Percentiles rank a stretch among this genome's conserved stretches.
Evolutionary conservation across 176 grass and related monocot species (phyloP).

Genomic region (Musa schizocarpa): DNA sequence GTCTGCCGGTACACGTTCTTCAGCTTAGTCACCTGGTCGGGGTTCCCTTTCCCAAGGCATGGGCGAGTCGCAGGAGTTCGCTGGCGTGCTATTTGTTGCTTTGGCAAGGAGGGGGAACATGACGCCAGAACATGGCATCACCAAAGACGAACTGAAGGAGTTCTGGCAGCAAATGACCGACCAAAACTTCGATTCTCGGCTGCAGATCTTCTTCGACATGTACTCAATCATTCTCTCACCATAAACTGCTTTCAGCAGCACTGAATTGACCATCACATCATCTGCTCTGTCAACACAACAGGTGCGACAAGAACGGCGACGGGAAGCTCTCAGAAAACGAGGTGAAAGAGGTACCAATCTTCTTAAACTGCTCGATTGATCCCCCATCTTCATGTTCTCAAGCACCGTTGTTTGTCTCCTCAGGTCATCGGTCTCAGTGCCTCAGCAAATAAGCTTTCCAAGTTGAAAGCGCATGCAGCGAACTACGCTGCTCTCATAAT

Average conservation of each 20-base stretch:
- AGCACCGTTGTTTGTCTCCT: not conserved
- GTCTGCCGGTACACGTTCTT: not conserved
- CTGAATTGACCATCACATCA: not conserved
- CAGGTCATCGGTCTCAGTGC: slow-evolving; percentile 93
- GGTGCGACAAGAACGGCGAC: slow-evolving; percentile 99
- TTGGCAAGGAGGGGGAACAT: slow-evolving; percentile 59
- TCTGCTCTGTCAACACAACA: slow-evolving; percentile 16
- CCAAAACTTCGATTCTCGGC: slow-evolving; percentile 92
- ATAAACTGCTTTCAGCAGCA: not conserved
- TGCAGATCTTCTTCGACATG: slow-evolving; percentile 99
- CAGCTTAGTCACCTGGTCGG: too few relatives aligned
- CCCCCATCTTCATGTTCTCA: not conserved
- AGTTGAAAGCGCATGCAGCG: slow-evolving; percentile 74
- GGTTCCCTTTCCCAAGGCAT: slow-evolving; percentile 41
- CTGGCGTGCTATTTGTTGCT: slow-evolving; percentile 70
- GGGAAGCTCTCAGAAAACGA: slow-evolving; percentile 97
- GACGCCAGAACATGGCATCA: slow-evolving; percentile 46
- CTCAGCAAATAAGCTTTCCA: slow-evolving; percentile 86
- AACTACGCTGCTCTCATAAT: slow-evolving; percentile 91
- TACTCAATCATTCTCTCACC: slow-evolving; percentile 18
- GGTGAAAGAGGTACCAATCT: slow-evolving; percentile 70
- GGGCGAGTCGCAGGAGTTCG: slow-evolving; percentile 93
- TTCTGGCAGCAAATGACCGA: slow-evolving; percentile 98
- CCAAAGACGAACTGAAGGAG: slow-evolving; percentile 74
- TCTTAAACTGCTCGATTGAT: not conserved